These are phyloP conservation scores for Ogataea minuta DNA, from an alignment of 805 yeast genomes.

Conservation along the genomic window DNA sequence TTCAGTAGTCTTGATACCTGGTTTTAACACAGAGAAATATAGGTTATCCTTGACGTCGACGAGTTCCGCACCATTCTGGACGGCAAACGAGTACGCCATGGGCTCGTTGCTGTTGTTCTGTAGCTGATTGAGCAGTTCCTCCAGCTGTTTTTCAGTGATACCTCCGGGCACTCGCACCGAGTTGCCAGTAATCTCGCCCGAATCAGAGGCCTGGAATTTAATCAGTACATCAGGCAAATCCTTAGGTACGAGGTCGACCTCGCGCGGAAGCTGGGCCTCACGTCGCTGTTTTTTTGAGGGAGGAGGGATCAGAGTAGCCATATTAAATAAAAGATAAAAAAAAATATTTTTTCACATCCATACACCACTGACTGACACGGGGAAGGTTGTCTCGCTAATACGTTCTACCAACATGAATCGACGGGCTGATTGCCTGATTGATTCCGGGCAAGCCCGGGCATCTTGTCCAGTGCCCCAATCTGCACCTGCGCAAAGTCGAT, in stretches of 20 bases:
- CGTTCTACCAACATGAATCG: no score
- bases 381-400: no score
- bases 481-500: no score
- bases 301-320: conserved; percentile 95
- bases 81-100: conserved; percentile 83
- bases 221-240: conserved; percentile 86
- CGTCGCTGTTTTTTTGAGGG: conserved; percentile 85
- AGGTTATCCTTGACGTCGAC: conserved; percentile 77
- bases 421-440: no score
- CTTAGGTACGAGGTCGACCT: conserved; percentile 66
- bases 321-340: conserved; percentile 27
- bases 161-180: conserved; percentile 89
- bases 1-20: conserved; percentile 86
- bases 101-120: conserved; percentile 74
- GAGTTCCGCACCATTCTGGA: conserved; percentile 50
- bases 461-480: no score
- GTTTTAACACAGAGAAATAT: conserved; percentile 78
- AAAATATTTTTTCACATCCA: conserved; percentile 6
- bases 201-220: conserved; percentile 88
- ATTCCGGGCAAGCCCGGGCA: no score
- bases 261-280: conserved; percentile 78
- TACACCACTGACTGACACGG: no score
- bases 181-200: conserved; percentile 84
- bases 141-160: conserved; percentile 80
- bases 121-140: conserved; percentile 79